Evolutionary conservation across 345 rosid species (phyloP), one percentile per base, ranked within the genome.

Genomic region (Erodium maritimum): DNA sequence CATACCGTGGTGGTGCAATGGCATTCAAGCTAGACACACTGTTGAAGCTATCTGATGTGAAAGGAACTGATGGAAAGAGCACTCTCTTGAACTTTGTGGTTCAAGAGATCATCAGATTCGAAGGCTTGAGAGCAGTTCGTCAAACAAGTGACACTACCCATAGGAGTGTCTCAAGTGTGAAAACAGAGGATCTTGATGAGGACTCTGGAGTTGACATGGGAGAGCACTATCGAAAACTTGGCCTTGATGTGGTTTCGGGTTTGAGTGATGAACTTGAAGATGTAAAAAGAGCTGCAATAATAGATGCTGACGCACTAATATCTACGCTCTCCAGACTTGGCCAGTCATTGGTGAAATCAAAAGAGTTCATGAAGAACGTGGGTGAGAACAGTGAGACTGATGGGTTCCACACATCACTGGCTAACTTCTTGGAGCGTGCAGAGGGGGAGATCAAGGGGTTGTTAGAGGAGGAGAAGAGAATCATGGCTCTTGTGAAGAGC

Each of bases 1-100:
- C 96, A 17, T 67, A 87, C 12, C 65, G 99, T 69, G 99, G 96
- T 19, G 77, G 89, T 65, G 99, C 99, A 1, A 87, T 77, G 45
- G 99, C 96, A n/a, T 93, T 88, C 70, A 75, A 85, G 23, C 84
- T 88, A 17, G 79, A 71, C 33, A 73, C 95, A 17, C 82, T 93
- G 17, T 69, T 75, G 59, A 93, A 93, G 64, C 88, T 89, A 20
- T 79, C 96, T 0, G 96, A 93, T 23, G 96, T 93, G 33, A 93
- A 83, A 54, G 83, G 95, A 74, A 63, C 77, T 0, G 95, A 85
- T 56, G 94, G 91, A 12, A 89, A 87, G 60, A 85, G 88, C 8
- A 83, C 91, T 20, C 46, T 89, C 64, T 96, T 93, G 45, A 83
- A 86, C 75, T 93, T 93, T 55, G 93, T 93, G 1, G 94, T 93